Evolutionary conservation across 2,329 filamentous ascomycete genomes (phyloP), one percentile per base, ranked within the genome.

Genomic region (Knoxdaviesia proteae): DNA sequence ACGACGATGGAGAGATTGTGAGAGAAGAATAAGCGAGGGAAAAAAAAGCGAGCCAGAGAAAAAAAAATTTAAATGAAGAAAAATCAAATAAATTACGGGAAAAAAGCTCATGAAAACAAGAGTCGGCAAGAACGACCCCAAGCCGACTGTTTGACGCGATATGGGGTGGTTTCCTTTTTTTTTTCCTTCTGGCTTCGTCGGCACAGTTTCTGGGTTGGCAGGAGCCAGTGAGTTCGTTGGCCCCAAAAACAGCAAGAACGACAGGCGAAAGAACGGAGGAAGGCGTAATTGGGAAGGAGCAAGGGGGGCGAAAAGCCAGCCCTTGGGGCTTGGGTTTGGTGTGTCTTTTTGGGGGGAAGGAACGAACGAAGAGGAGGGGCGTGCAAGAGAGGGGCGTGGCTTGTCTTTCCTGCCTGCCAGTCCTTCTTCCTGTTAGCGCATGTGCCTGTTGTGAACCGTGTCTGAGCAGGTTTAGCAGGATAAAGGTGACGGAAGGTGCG

Each of bases 31-130:
- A 38, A 35, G 35, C n/a, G 38, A 38, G 39, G 5, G 32, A 36
- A 42, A 41, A 44, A 5, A 41, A 40, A 34, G 32, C 38, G 39
- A 33, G 39, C 36, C 29, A 10, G 37, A 40, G 35, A 11, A 37
- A 20, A n/a, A 41, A 41, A 34, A 20, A 41, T 8, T 10, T 37
- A 11, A n/a, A 38, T 10, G 11, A 33, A 33, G 6, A 39, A 39
- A 9, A 39, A 42, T 20, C 34, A 38, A 38, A 30, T 9, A 35
- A 43, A 6, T 7, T 10, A 34, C 7, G 11, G 9, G 32, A 35
- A 39, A 8, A 34, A 34, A 34, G 37, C 10, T 10, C 7, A 32
- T 32, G 20, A 10, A 36, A 43, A 40, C 5, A 10, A 33, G 32
- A 11, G 29, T 1, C 6, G 11, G 31, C 30, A 40, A 31, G 39